Conservation (phyloP, 1,284 basidiomycete genomes). For the Pisolithus thermaeus region DNA sequence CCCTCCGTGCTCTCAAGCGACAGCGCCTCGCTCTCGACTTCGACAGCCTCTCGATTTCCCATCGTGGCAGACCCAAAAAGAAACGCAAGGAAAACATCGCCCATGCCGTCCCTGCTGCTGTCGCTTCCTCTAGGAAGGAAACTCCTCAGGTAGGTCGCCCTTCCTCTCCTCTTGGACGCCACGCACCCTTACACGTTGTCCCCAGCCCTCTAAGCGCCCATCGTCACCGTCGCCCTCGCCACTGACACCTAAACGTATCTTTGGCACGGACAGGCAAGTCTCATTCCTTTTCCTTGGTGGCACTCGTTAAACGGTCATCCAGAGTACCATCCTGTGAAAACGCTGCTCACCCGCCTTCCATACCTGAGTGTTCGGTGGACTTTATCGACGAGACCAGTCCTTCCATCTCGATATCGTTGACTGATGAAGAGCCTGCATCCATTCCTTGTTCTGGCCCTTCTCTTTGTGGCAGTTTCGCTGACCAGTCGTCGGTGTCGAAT, state of each 20-base stretch:
- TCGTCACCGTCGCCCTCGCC: conserved; percentile 5
- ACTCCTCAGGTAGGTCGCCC: neutral
- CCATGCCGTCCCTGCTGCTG: neutral
- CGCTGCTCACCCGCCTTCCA: neutral
- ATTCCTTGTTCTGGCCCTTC: neutral
- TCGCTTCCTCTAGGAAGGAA: neutral
- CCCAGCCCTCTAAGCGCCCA: conserved; percentile 12
- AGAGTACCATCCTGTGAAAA: conserved; percentile 9
- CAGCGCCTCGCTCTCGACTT: conserved; percentile 27
- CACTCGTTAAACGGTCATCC: neutral
- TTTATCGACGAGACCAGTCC: neutral
- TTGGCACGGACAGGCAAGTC: conserved; percentile 7
- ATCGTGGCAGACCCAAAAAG: conserved; percentile 13
- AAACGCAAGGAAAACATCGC: conserved; percentile 19
- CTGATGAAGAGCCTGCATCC: neutral
- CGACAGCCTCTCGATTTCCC: conserved; percentile 18
- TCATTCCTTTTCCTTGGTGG: neutral
- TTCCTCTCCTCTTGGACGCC: neutral
- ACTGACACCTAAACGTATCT: conserved; percentile 5
- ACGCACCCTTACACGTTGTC: conserved; percentile 7
- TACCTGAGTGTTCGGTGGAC: conserved; percentile 5
- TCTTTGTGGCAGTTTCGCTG: neutral
- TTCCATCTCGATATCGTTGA: neutral
- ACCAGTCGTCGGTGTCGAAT: conserved; percentile 5
- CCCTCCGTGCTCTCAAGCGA: conserved; percentile 30